Base-by-base conservation (phyloP, 2,329 filamentous ascomycete genomes). In the Fusarium pininemorale region DNA sequence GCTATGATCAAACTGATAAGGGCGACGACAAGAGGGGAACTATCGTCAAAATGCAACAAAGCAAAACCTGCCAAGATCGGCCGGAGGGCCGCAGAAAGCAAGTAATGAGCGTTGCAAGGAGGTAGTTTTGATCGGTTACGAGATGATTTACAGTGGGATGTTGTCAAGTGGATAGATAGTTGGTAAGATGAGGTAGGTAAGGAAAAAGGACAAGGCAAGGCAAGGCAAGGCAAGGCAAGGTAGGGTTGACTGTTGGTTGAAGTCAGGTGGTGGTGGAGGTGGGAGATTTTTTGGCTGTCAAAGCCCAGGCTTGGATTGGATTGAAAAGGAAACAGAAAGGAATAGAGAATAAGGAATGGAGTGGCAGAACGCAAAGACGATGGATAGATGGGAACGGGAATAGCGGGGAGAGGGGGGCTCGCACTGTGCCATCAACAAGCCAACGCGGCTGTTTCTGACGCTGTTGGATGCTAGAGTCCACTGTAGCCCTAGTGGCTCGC, bases 351-450 rank as follows among this genome's bases (percentile, higher is more conserved):
- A 41, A 39, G 38, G 56, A 77, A 78, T 76, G 76, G 71, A 74
- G 64, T 69, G 75, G 70, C 66, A 66, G 73, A 73, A 77, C 39
- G 73, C 66, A 74, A 77, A 74, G 70, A 75, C 72, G 59, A 61
- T 44, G 63, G 63, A 72, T 76, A 68, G 74, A 78, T 72, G 74
- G 74, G 75, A 77, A 78, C 77, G 74, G 75, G 74, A 77, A 78
- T 77, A 76, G 73, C 60, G 70, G 60, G 38, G 26, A 20, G n/a
- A 53, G 2, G 20, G 18, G 7, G 32, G 3, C 55, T 61, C 76
- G 65, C 76, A 78, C 76, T 78, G 76, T 78, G 62, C 58, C 57
- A 15, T 30, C 41, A 58, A 35, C 38, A 42, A 44, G 50, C 26
- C 38, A 37, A 60, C 63, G 69, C 63, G 63, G 63, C 60, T 73